Evolutionary conservation across 768 basidiomycete genomes (phyloP), one percentile per base, ranked within the genome.

Genomic region (Lactarius psammicola): DNA sequence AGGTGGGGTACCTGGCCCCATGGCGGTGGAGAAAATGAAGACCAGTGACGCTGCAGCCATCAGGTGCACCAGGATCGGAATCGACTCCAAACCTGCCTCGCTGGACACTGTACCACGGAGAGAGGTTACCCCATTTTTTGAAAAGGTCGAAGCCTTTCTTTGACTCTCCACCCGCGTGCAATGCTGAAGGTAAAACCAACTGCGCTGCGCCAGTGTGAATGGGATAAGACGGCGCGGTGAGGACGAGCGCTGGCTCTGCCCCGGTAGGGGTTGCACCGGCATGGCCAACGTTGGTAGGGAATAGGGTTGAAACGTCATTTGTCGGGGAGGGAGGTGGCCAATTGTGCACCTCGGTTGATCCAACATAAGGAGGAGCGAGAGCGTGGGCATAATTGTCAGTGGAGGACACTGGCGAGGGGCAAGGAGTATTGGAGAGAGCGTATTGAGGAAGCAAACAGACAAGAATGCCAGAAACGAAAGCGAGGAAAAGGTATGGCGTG

Each of bases 11-110:
- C 34, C 89, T 80, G 1, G 92, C 91, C 26, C 92, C 93, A 73
- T 94, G 92, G 34, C 92, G 80, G 74, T 94, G 92, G 72, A 94
- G 75, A 66, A 94, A 76, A 75, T 94, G 90, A 67, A 94, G 74
- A 2, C 88, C 91, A 40, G 87, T 90, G 42, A 94, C 76, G 13
- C 80, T 77, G 72, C 92, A 94, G 5, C 80, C 85, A 30, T 86
- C 80, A 5, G 92, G 92, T 1, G 85, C 80, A 42, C 85, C 87
- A 0, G 90, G 86, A 6, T 81, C 80, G 0, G 90, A 87, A 69
- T 92, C 83, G 11, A 93, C 68, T 0, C 92, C 92, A 75, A 92
- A 94, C 1, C 83, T 78, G 15, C 80, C 82, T 51, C 78, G 79
- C 20, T 80, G 79, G 23, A 91, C 86, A 68, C 87, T 90, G 74